Evolutionary conservation across 352 stramenopile genomes (phyloP).

Genomic region (Peronospora tabacina): DNA sequence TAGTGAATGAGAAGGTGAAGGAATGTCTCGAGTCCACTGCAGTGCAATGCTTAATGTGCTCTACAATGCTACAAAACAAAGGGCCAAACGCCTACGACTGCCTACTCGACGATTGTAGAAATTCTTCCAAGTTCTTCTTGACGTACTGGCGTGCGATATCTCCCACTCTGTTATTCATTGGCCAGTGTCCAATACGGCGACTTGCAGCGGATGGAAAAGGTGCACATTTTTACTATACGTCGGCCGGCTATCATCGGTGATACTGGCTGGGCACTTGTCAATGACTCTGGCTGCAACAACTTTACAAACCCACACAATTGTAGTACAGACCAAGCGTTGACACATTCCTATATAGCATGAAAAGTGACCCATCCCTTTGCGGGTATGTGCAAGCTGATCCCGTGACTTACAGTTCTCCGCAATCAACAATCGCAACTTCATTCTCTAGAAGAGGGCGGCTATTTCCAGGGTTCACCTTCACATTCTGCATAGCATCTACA

Average conservation of each 20-base stretch:
- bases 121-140: background rate
- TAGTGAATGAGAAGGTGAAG: no score
- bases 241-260: conserved; percentile 33
- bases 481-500: conserved; percentile 59
- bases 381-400: background rate
- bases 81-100: no score
- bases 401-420: conserved; percentile 38
- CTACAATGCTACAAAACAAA: no score
- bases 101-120: no score
- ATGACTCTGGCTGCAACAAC: conserved; percentile 14
- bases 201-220: conserved; percentile 34
- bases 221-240: conserved; percentile 24
- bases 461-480: conserved; percentile 46
- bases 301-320: conserved; percentile 35
- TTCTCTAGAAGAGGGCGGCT: conserved; percentile 44
- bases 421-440: conserved; percentile 59
- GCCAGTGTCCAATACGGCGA: no score
- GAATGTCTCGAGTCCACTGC: no score
- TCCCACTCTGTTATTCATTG: background rate
- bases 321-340: conserved; percentile 48
- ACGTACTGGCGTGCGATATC: background rate
- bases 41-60: no score
- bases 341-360: conserved; percentile 42
- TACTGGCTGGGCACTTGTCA: conserved; percentile 26
- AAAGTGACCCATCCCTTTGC: conserved; percentile 11